Base-by-base conservation (phyloP, 306 rosid genomes). In the Lagenaria siceraria region DNA sequence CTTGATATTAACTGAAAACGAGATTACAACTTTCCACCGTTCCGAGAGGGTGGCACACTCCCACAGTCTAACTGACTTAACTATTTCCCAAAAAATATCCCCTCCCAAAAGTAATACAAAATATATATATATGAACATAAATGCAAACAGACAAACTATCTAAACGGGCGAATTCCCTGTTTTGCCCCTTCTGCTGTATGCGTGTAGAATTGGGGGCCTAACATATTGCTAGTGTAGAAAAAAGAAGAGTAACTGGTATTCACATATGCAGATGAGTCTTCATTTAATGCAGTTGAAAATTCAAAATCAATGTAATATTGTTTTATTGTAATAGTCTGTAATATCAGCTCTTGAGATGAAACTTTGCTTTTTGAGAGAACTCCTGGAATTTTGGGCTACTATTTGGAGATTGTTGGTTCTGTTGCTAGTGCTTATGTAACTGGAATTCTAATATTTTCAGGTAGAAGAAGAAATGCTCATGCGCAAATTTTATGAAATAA, bases 381-480 rank as follows among this genome's bases (percentile, higher is more conserved):
- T 36, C n/a, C 73, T 65, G 12, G 27, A 65, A 19, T n/a, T 65
- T 38, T 21, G 27, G 25, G 73, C 40, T 65, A 65, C 10, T 10
- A n/a, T 38, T 65, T 7, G 70, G 13, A 35, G 25, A 29, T 38
- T 35, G n/a, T 68, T 68, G 74, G n/a, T 68, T 68, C 53, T 68
- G 12, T 68, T 21, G 19, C 74, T 68, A 68, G 74, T 22, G 43
- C 54, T 3, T 6, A 11, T 21, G 33, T 8, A 69, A 69, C 24
- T 43, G 38, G 12, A 14, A 29, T 70, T 46, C 55, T 78, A 56
- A n/a, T 43, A 80, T 74, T 35, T 75, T 75, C 70, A 83, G 91
- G 88, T 82, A n/a, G 91, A 83, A 82, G 91, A 87, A 80, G 88
- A 85, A 79, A 87, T 85, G 91, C 79, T 87, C 68, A 85, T 83